A percentile compares a stretch with the other conserved stretches of the same genome.
Evolutionary conservation across 805 yeast genomes (phyloP).

Genomic region (Priceomyces haplophilus): DNA sequence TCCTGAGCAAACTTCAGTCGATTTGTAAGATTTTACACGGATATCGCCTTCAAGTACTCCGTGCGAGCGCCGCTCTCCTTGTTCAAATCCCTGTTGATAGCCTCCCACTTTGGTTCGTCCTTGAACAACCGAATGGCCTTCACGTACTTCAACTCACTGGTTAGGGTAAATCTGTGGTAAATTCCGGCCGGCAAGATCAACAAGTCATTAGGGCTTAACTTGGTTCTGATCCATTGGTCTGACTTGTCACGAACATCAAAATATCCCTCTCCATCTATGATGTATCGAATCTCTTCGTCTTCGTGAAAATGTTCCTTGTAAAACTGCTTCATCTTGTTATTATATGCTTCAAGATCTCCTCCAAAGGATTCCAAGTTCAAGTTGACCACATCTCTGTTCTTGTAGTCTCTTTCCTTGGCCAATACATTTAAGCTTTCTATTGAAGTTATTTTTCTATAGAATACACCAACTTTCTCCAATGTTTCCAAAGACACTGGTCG

Average conservation of each 20-base stretch:
- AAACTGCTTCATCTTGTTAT: conserved; percentile 64
- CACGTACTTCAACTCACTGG: conserved; percentile 54
- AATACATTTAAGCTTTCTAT: conserved; percentile 58
- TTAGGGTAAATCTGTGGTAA: conserved; percentile 86
- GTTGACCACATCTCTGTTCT: conserved; percentile 71
- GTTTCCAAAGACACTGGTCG: conserved; percentile 46
- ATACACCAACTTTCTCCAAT: conserved; percentile 62
- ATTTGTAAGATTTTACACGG: conserved; percentile 16
- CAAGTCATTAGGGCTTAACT: conserved; percentile 61
- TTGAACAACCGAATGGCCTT: conserved; percentile 81
- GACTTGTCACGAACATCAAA: conserved; percentile 76
- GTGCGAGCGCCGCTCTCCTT: conserved; percentile 32
- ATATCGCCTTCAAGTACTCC: conserved; percentile 30
- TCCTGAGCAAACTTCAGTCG: not conserved
- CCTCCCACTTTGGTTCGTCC: conserved; percentile 96
- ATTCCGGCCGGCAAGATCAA: conserved; percentile 86
- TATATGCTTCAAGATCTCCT: conserved; percentile 52
- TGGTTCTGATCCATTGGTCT: conserved; percentile 73
- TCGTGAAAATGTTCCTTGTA: conserved; percentile 89
- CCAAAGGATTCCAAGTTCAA: conserved; percentile 62
- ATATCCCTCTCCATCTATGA: conserved; percentile 85
- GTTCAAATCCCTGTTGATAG: conserved; percentile 62
- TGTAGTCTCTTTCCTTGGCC: conserved; percentile 70
- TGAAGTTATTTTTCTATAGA: conserved; percentile 51
- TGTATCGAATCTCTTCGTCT: conserved; percentile 93